Base-by-base conservation (phyloP, 805 yeast genomes). In the baker's yeast (Saccharomyces cerevisiae) region DNA sequence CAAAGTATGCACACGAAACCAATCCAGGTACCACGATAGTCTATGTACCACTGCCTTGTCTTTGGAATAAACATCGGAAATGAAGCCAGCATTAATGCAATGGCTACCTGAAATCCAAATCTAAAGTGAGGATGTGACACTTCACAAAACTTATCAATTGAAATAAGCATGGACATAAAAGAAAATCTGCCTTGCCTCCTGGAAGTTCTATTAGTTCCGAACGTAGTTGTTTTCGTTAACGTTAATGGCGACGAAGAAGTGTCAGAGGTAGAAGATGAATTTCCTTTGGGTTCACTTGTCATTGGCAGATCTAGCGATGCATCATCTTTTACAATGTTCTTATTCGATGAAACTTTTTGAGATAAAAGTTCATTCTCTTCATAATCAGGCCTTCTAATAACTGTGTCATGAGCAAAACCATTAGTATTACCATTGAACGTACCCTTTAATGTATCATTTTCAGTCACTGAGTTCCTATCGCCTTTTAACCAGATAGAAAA, bases 1-100 rank as follows among this genome's bases (percentile, higher is more conserved):
- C 76, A 77, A 48, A 79, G 61, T 31, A 76, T 75, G 57, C 80
- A 78, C 4, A 78, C 79, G 67, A 79, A 79, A 28, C 82, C 82
- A 6, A 77, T 73, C 83, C 83, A 79, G 1, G 78, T 66, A 46
- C 82, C 82, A 56, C 77, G 71, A 31, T 73, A 70, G 17, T 72
- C 70, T n/a, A 64, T 65, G 56, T 77, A 79, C 82, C 82, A 79
- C n/a, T 66, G 63, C 48, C 81, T 68, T 22, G 76, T 59, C 41
- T 72, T 70, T 0, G 81, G 79, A 36, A 75, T 66, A 58, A 77
- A 79, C 75, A 77, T 79, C 1, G 82, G 82, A 55, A 78, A 77
- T 0, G 81, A 75, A 1, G 77, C 74, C 0, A 77, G 55, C 70
- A 77, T 75, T 46, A 78, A 59, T 0, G 79, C 78, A 41, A 76